A percentile compares a stretch with the other conserved stretches of the same genome.
Conservation (phyloP, 176 grass and related monocot species). For the Paspalum vaginatum region DNA sequence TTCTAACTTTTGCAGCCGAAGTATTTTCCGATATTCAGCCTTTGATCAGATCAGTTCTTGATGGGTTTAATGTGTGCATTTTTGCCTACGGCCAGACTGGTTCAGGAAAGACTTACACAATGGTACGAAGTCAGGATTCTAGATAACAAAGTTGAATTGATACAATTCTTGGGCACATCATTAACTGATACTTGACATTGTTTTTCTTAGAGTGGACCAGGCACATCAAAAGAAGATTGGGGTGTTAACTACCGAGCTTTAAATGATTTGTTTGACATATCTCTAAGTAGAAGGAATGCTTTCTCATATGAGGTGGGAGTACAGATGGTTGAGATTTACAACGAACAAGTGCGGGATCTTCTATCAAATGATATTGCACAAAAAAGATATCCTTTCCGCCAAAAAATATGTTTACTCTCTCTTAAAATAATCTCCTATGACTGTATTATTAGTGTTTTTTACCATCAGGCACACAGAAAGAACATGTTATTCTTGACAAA, state of each 20-base stretch:
- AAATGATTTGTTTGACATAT: slow-evolving; percentile 93
- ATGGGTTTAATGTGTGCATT: slow-evolving; percentile 99
- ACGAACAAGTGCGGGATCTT: slow-evolving; percentile 98
- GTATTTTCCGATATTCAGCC: slow-evolving; percentile 95
- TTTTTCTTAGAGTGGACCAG: slow-evolving; percentile 76
- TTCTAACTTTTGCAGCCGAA: slow-evolving; percentile 55
- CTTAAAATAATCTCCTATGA: background rate
- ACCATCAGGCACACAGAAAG: background rate
- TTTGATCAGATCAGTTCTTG: slow-evolving; percentile 94
- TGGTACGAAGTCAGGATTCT: slow-evolving; percentile 53
- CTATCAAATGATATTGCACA: slow-evolving; percentile 80
- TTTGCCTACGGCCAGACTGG: slow-evolving; percentile 99
- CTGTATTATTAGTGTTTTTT: slow-evolving; percentile 4
- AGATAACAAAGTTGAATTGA: slow-evolving; percentile 17
- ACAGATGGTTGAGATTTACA: slow-evolving; percentile 99
- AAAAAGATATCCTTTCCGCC: slow-evolving; percentile 93
- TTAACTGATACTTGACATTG: slow-evolving; percentile 25
- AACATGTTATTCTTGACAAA: slow-evolving; percentile 57
- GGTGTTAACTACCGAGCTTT: slow-evolving; percentile 99
- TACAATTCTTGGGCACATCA: slow-evolving; percentile 19
- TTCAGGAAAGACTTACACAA: slow-evolving; percentile 98
- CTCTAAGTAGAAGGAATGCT: slow-evolving; percentile 78
- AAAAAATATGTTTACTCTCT: slow-evolving; percentile 15
- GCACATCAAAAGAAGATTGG: slow-evolving; percentile 93
- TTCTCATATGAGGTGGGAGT: slow-evolving; percentile 93